phyloP scores from a whole-genome alignment of 495 filamentous ascomycete genomes.

The Penicillium odoratum region DNA sequence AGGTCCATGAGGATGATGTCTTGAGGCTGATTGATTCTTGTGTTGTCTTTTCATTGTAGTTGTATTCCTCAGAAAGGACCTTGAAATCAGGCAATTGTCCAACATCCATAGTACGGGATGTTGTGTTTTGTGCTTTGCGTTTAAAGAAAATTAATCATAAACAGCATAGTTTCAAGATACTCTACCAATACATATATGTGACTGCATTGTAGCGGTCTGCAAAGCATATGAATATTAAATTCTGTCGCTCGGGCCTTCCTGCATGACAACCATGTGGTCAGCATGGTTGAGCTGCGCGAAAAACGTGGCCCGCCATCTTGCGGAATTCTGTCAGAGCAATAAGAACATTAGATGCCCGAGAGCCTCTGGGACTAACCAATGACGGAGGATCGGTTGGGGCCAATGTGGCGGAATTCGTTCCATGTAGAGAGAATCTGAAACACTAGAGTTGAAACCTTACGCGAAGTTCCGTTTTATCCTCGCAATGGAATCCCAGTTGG shows the following conservation, averaged over 20 bases:
- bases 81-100: slow-evolving; percentile 14
- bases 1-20: slow-evolving; percentile 25
- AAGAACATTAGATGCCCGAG: not conserved
- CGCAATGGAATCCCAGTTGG: not conserved
- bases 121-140: not conserved
- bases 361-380: not conserved
- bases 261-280: slow-evolving; percentile 7
- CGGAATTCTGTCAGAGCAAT: too few relatives aligned
- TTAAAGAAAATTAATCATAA: too few relatives aligned
- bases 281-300: slow-evolving; percentile 4
- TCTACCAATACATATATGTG: too few relatives aligned
- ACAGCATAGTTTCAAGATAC: too few relatives aligned
- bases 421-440: not conserved
- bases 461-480: not conserved
- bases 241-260: slow-evolving; percentile 4
- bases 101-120: slow-evolving; percentile 8
- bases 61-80: slow-evolving; percentile 4
- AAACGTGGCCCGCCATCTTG: not conserved
- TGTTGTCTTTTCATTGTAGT: slow-evolving; percentile 3
- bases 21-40: slow-evolving; percentile 18
- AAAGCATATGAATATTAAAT: not conserved
- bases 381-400: not conserved
- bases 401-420: not conserved
- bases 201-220: slow-evolving; percentile 1
- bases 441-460: not conserved